These are phyloP conservation scores for Amoebophrya sp. DNA, from an alignment of 169 alveolate genomes.

Conservation along the genomic window DNA sequence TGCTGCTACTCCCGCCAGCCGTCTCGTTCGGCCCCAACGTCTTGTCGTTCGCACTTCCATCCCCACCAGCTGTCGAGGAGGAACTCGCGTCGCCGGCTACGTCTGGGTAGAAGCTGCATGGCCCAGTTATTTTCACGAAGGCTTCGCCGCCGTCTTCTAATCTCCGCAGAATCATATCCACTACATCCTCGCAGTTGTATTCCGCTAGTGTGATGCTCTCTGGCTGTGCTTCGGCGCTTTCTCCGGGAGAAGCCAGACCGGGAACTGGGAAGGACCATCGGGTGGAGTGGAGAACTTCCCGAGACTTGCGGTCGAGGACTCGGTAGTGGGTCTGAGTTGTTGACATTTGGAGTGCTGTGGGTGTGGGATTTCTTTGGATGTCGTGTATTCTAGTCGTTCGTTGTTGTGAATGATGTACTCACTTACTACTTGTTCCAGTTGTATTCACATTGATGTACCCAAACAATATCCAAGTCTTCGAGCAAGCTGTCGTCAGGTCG, in stretches of 20 bases:
- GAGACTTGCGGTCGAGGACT: background rate
- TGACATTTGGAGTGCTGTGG: too few relatives aligned
- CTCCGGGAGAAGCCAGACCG: too few relatives aligned
- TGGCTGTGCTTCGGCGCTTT: background rate
- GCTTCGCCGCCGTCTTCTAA: background rate
- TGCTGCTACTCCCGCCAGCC: too few relatives aligned
- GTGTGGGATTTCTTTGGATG: background rate
- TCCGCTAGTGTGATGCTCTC: background rate
- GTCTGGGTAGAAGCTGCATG: background rate
- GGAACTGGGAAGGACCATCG: background rate
- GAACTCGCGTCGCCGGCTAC: too few relatives aligned
- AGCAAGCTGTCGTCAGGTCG: background rate
- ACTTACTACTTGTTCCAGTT: too few relatives aligned
- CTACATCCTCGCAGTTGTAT: background rate
- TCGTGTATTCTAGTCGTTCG: background rate
- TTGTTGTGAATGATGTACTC: too few relatives aligned
- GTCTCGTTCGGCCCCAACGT: too few relatives aligned
- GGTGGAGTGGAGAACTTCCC: background rate
- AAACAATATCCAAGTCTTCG: background rate
- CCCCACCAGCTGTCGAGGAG: too few relatives aligned
- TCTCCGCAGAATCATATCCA: background rate
- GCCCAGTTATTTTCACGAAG: background rate
- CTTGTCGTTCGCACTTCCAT: too few relatives aligned
- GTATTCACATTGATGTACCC: background rate
- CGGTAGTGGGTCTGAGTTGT: constrained; percentile 16